Percentiles rank a stretch among this genome's conserved stretches.
Evolutionary conservation across 495 filamentous ascomycete genomes (phyloP).

Genomic region (Terfezia boudieri): DNA sequence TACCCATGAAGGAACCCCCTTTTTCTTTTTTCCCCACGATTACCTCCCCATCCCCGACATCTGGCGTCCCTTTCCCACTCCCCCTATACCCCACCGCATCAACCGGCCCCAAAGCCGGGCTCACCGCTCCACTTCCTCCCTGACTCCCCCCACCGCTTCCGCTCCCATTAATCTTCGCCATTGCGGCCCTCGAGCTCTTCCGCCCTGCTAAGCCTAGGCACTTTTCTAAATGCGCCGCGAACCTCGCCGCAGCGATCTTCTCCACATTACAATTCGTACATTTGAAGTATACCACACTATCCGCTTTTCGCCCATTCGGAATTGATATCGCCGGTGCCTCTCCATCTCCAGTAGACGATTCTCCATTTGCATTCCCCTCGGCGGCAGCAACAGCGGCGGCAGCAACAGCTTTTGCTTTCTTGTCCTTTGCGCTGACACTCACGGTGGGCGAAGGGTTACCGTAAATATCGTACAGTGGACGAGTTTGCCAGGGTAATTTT

Average conservation of each 20-base stretch:
- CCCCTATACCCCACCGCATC: conserved; percentile 4
- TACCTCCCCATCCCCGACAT: not conserved
- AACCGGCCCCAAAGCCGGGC: conserved; percentile 11
- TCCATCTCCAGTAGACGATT: conserved; percentile 1
- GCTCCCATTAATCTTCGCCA: conserved; percentile 15
- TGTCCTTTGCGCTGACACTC: conserved; percentile 8
- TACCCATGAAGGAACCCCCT: conserved; percentile 10
- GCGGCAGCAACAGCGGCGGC: conserved; percentile 1
- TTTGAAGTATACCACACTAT: conserved; percentile 7
- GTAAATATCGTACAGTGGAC: conserved; percentile 14
- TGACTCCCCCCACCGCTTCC: not conserved
- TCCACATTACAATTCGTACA: conserved; percentile 12
- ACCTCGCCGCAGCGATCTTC: conserved; percentile 7
- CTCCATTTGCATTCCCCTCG: not conserved
- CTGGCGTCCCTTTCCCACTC: not conserved
- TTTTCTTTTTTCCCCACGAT: conserved; percentile 11
- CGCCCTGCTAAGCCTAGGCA: conserved; percentile 13
- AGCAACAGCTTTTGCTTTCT: conserved; percentile 1
- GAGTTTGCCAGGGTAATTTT: conserved; percentile 11
- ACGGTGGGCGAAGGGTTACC: conserved; percentile 16
- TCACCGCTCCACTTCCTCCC: conserved; percentile 3
- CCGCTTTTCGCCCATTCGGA: conserved; percentile 8
- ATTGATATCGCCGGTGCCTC: not conserved
- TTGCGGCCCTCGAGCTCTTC: conserved; percentile 13
- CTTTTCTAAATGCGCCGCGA: conserved; percentile 15